Base-by-base conservation (phyloP, 2,329 filamentous ascomycete genomes). In the Cordyceps fumosorosea region DNA sequence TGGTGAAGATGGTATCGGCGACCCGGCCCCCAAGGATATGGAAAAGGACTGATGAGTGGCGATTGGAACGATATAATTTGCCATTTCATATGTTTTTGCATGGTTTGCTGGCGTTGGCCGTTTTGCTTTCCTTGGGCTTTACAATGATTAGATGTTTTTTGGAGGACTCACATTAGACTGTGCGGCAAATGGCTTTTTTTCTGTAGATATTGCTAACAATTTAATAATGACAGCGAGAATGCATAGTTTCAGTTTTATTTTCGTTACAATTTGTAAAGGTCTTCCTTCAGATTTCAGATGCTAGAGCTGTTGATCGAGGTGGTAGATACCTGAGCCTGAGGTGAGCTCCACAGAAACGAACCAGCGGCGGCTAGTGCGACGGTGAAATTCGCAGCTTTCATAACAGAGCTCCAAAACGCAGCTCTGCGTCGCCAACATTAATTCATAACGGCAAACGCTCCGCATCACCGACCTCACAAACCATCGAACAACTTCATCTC, bases 1-100 rank as follows among this genome's bases (percentile, higher is more conserved):
- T 73, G 91, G 91, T 62, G 96, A 98, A 76, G 92, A 97, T 73
- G 95, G 95, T 50, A 99, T 99, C 71, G 91, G 91, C 32, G 95
- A 99, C 73, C 95, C 95, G 51, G 90, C 89, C 63, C 93, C 95
- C 52, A 99, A 99, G 80, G 95, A 99, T 70, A 76, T 93, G 73
- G 93, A 98, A 72, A 96, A 96, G 77, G 89, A 91, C 62, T 84
- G 75, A 65, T 84, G 75, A 65, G 53, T 18, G 48, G 32, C 11
- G 40, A n/a, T 11, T n/a, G 4, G 47, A 60, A 65, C 51, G 57
- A 64, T 68, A 60, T 65, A 60, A 68, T 60, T 66, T 66, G 62
- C 62, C 65, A 65, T 57, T 67, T 16, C 32, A 24, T 42, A 20
- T 66, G 62, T 65, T 66, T n/a, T 62, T 69, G 66, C 67, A 72